Conservation (phyloP, 257 asterid genomes). For the Primulina huaijiensis region DNA sequence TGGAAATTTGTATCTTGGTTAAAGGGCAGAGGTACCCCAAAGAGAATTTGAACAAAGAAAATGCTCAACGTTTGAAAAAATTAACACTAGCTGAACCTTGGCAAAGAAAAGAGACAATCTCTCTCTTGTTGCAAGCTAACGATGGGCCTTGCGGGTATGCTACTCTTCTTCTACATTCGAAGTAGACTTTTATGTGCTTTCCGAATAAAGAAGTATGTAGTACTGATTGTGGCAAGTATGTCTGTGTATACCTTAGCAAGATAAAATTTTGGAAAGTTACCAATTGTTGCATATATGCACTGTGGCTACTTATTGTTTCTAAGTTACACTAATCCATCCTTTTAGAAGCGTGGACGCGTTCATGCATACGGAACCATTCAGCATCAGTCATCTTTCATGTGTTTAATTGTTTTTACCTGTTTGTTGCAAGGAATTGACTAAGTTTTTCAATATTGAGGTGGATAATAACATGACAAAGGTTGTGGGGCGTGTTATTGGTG, state of each 20-base stretch:
- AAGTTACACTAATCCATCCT: too few relatives aligned
- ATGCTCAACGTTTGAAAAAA: constrained; percentile 29
- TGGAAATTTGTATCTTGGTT: constrained; percentile 64
- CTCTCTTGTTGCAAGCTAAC: constrained; percentile 47
- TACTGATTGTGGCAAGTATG: too few relatives aligned
- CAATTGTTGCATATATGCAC: too few relatives aligned
- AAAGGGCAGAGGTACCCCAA: constrained; percentile 64
- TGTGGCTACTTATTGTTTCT: too few relatives aligned
- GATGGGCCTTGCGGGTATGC: constrained; percentile 84
- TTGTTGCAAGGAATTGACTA: constrained; percentile 33
- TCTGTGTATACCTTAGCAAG: too few relatives aligned
- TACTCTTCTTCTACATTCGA: background rate
- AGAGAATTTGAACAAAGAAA: constrained; percentile 43
- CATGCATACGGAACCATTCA: too few relatives aligned
- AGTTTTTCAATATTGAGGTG: constrained; percentile 44
- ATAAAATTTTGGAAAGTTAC: too few relatives aligned
- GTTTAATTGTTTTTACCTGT: background rate
- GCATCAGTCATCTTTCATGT: background rate
- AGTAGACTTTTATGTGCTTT: too few relatives aligned
- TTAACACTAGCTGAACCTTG: constrained; percentile 45
- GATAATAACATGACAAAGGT: constrained; percentile 50
- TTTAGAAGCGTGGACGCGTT: background rate
- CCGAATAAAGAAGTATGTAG: too few relatives aligned
- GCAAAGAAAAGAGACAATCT: constrained; percentile 39
- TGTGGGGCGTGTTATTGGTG: too few relatives aligned